Evolutionary conservation across 2,329 filamentous ascomycete species (phyloP).

Genomic region (Trichoderma citrinoviride): DNA sequence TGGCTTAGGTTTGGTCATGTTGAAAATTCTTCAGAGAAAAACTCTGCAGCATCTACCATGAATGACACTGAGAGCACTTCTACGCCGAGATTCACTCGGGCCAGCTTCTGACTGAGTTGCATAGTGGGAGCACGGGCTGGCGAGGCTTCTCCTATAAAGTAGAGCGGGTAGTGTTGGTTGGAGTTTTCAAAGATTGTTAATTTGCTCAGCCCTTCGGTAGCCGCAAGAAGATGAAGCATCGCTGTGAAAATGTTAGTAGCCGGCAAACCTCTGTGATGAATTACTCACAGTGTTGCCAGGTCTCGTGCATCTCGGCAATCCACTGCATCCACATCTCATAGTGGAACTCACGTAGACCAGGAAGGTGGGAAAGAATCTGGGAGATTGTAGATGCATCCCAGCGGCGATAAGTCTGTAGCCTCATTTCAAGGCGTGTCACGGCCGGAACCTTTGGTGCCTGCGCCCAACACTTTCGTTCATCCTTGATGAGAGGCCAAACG

Average conservation of each 20-base stretch:
- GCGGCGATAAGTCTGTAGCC: conserved; percentile 37
- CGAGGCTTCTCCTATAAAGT: conserved; percentile 15
- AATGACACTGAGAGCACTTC: conserved; percentile 34
- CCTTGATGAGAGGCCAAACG: neutral
- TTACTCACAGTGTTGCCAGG: conserved; percentile 19
- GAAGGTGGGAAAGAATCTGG: conserved; percentile 36
- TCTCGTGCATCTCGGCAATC: conserved; percentile 34
- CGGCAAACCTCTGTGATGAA: conserved; percentile 1
- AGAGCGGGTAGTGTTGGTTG: conserved; percentile 32
- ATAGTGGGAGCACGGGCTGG: conserved; percentile 23
- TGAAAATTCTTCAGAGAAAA: conserved; percentile 31
- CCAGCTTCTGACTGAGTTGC: conserved; percentile 32
- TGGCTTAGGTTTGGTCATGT: conserved; percentile 34
- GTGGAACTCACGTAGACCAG: conserved; percentile 38
- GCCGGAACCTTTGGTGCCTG: conserved; percentile 6
- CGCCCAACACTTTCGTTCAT: conserved; percentile 8
- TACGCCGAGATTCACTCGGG: conserved; percentile 32
- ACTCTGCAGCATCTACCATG: conserved; percentile 34
- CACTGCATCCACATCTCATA: conserved; percentile 42
- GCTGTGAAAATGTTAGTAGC: conserved; percentile 18
- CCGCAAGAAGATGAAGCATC: conserved; percentile 31
- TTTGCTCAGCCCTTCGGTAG: conserved; percentile 29
- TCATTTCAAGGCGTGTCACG: conserved; percentile 12
- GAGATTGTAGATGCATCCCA: conserved; percentile 35
- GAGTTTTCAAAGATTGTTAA: conserved; percentile 39